Evolutionary conservation across 1,139 yeast genomes (phyloP), one percentile per base, ranked within the genome.

Genomic region (Ogataea hybrid): DNA sequence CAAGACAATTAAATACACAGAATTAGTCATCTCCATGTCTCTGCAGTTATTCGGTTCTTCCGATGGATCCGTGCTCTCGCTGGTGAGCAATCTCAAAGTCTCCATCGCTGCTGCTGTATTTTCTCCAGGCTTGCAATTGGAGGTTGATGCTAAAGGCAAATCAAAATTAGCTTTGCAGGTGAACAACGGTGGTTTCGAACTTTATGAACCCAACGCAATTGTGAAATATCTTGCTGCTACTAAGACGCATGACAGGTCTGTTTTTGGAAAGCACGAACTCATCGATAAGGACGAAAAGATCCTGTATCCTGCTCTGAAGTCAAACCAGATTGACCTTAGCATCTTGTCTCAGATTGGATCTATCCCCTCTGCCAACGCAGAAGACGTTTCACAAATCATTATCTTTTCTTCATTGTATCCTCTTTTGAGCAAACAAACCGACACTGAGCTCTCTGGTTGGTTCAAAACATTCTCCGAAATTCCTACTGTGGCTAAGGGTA

Each of bases 121-220:
- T 51, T 54, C 55, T 17, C 67, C 68, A n/a, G 35, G 65, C 29
- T 47, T 68, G 17, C 62, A 49, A 53, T 62, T 56, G 44, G 54
- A 46, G 32, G 58, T 61, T 39, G 59, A 62, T 42, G 61, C 63
- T 28, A 71, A 65, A 32, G 70, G 67, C 37, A 70, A 65, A 39
- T 59, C 67, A 36, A 62, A 62, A 10, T 59, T 71, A 30, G 49
- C 58, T 18, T 64, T 77, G 42, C 56, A 59, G 34, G 65, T 53
- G 25, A 29, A 51, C 15, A 61, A 63, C 22, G 59, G 64, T 10
- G 58, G 58, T 0, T 75, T 82, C 44, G 75, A 73, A 52, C 71
- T 89, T 52, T 68, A 76, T 48, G 96, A 88, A 63, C 76, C 94
- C 25, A 87, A 89, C 61, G 86, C 97, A 18, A 84, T 89, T 46